These are phyloP conservation scores for Zymoseptoria ardabiliae DNA, from an alignment of 2,329 filamentous ascomycete genomes.

Conservation along the genomic window DNA sequence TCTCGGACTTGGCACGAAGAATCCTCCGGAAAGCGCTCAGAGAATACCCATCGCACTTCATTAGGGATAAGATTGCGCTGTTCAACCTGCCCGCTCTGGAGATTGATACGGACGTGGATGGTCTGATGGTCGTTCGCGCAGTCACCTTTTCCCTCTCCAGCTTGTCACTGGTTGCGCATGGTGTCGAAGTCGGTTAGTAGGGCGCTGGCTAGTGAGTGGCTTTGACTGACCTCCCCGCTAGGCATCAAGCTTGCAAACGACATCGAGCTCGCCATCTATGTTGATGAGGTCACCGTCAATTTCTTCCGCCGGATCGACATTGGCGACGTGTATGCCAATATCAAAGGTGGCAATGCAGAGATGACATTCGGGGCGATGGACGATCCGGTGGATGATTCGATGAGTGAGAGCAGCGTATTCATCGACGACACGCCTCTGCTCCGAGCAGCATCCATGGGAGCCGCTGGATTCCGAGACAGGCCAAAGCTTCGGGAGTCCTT, in stretches of 20 bases:
- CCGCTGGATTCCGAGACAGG: slow-evolving; percentile 15
- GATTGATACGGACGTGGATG: slow-evolving; percentile 48
- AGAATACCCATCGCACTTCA: slow-evolving; percentile 40
- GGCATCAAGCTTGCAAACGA: slow-evolving; percentile 45
- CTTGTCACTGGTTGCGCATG: slow-evolving; percentile 45
- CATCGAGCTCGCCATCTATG: slow-evolving; percentile 47
- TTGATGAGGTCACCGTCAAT: slow-evolving; percentile 42
- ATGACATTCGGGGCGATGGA: slow-evolving; percentile 42
- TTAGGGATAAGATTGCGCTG: slow-evolving; percentile 45
- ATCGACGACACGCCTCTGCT: slow-evolving; percentile 41
- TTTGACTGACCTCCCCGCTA: neutral
- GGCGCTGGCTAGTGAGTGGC: neutral
- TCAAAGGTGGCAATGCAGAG: slow-evolving; percentile 47
- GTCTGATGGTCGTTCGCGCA: slow-evolving; percentile 47
- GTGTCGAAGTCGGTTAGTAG: slow-evolving; percentile 42
- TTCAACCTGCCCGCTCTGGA: slow-evolving; percentile 47
- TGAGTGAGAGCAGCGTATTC: slow-evolving; percentile 35
- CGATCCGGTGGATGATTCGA: slow-evolving; percentile 30
- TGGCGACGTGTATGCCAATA: slow-evolving; percentile 47
- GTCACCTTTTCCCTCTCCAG: slow-evolving; percentile 45
- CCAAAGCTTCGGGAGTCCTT: slow-evolving; percentile 28
- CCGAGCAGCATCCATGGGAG: slow-evolving; percentile 35
- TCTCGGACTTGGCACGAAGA: slow-evolving; percentile 32
- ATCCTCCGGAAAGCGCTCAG: slow-evolving; percentile 32
- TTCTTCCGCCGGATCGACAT: slow-evolving; percentile 47